Base-by-base conservation (phyloP, 2,329 filamentous ascomycete species). In the Curvularia hawaiiensis region DNA sequence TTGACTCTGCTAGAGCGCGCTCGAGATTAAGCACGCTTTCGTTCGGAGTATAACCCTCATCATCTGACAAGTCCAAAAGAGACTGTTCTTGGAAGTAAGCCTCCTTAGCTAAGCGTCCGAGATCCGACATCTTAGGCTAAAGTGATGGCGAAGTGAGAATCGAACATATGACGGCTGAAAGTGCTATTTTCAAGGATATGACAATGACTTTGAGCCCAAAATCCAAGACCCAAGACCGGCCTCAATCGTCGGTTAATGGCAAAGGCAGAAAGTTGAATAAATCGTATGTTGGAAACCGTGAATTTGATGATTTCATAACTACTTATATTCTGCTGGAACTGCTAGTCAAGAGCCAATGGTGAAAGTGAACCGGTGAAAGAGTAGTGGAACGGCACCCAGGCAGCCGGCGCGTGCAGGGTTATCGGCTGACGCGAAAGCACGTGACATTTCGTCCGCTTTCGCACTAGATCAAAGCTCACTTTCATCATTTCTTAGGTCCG, bases 31-130 rank as follows among this genome's bases (percentile, higher is more conserved):
- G 26, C 12, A 52, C 58, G 9, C 56, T 57, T 31, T 59, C 54
- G 38, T 68, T 62, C 4, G 59, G 53, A 39, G 63, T 62, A 4
- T 54, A 52, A 18, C 46, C 48, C 30, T 74, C 72, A 57, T 75
- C 70, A 41, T 74, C 67, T 8, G 67, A 68, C 20, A 68, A 45
- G 49, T 74, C 66, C 14, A 74, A 52, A 8, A 76, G 49, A 7
- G 65, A 65, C 40, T 73, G 70, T 20, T 71, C 63, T 38, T 69
- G 50, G 41, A 73, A 75, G 41, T 71, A 75, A 39, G 61, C 61
- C 38, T 64, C 47, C 54, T 76, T 76, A 10, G 65, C 66, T 14
- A 54, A 54, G 20, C 73, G 63, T 11, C 66, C 58, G 41, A 60
- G n/a, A 24, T 65, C 50, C 20, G 65, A 58, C 72, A 75, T 74